Evolutionary conservation across 2,329 filamentous ascomycete species (phyloP).

Genomic region (Pseudopithomyces chartarum): DNA sequence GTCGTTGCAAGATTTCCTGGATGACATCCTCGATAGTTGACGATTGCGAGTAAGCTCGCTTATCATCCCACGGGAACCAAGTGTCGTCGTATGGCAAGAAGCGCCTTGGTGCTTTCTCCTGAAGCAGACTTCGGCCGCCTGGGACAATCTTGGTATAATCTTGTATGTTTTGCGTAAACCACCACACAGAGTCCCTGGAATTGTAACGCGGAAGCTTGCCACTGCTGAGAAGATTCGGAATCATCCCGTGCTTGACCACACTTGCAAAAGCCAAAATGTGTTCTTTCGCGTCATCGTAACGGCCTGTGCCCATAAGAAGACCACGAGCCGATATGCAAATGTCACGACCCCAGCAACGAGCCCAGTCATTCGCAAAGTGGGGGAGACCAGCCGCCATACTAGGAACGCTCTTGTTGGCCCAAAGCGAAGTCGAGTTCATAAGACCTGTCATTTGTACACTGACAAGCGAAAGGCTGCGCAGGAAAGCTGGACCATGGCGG

Average conservation of each 20-base stretch:
- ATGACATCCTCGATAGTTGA: conserved; percentile 88
- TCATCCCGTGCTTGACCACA: conserved; percentile 97
- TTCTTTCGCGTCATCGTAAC: conserved; percentile 86
- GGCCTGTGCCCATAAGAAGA: conserved; percentile 86
- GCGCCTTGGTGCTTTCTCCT: conserved; percentile 77
- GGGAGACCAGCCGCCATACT: conserved; percentile 90
- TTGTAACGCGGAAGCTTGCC: conserved; percentile 91
- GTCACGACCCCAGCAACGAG: conserved; percentile 95
- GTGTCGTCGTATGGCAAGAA: conserved; percentile 96
- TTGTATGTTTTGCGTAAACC: conserved; percentile 94
- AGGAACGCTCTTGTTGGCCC: conserved; percentile 81
- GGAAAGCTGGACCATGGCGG: conserved; percentile 81
- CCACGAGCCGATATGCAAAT: conserved; percentile 95
- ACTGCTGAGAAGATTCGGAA: conserved; percentile 88
- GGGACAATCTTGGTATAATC: conserved; percentile 87
- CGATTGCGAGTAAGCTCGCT: conserved; percentile 81
- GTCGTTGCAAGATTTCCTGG: conserved; percentile 89
- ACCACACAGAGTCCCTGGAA: conserved; percentile 95
- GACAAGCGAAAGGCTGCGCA: conserved; percentile 87
- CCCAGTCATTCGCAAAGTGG: conserved; percentile 93
- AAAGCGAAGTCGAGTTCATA: conserved; percentile 88
- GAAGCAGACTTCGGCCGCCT: conserved; percentile 72
- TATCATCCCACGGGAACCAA: conserved; percentile 83
- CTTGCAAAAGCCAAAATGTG: conserved; percentile 95
- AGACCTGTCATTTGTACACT: conserved; percentile 89